phyloP scores from a whole-genome alignment of 306 rosid species.

The Fragaria iinumae region DNA sequence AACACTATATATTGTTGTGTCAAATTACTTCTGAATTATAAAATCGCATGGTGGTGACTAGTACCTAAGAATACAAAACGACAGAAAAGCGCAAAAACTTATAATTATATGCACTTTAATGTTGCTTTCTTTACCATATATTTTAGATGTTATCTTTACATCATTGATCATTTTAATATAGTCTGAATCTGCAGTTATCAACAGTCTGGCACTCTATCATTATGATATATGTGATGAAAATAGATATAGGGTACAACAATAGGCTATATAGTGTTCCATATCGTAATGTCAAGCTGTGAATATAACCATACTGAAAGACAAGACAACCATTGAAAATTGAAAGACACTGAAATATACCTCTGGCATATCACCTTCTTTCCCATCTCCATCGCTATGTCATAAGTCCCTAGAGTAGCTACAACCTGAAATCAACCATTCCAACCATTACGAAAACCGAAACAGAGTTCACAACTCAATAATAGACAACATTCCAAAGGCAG shows the following conservation, averaged over 20 bases:
- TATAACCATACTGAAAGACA: not conserved
- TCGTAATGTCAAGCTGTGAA: not conserved
- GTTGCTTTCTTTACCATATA: not conserved
- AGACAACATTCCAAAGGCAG: constrained; percentile 19
- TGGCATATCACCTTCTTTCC: constrained; percentile 93
- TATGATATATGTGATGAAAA: not conserved
- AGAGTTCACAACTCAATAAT: constrained; percentile 8
- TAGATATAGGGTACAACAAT: not conserved
- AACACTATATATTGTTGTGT: not conserved
- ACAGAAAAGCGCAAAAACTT: not conserved
- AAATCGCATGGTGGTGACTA: not conserved
- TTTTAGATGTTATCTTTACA: not conserved
- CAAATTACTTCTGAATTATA: not conserved
- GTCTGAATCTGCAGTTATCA: not conserved
- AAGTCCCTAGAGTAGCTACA: constrained; percentile 88
- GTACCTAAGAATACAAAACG: not conserved
- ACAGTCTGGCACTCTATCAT: not conserved
- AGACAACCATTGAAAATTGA: constrained; percentile 1
- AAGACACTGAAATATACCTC: constrained; percentile 53
- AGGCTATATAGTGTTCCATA: not conserved
- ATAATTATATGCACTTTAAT: not conserved
- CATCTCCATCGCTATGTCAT: constrained; percentile 84
- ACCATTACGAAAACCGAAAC: constrained; percentile 18
- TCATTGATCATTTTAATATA: not conserved
- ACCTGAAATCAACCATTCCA: constrained; percentile 48